Percentiles rank a stretch among this genome's conserved stretches.
phyloP scores from a whole-genome alignment of 23 red algal genomes.

The Porphyridium purpureum region DNA sequence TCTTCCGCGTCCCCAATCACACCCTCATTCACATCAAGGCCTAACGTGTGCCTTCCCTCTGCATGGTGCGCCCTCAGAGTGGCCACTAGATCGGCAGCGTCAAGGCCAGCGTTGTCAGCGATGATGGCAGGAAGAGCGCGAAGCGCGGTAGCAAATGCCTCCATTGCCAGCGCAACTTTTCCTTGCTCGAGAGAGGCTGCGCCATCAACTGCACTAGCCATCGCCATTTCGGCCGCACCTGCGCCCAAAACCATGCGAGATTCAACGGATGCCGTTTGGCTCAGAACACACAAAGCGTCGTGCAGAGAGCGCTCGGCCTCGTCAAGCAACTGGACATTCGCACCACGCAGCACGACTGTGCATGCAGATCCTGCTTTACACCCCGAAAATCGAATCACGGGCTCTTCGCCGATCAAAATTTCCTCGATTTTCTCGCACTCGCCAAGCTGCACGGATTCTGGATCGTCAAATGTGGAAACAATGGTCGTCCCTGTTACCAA shows the following conservation, averaged over 20 bases:
- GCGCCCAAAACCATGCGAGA: constrained; percentile 77
- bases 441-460: constrained; percentile 51
- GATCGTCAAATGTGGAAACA: constrained; percentile 94
- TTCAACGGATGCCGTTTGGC: constrained; percentile 68
- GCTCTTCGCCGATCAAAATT: constrained; percentile 92
- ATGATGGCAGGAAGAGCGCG: constrained; percentile 77
- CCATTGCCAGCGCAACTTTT: constrained; percentile 73
- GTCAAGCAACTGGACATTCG: constrained; percentile 88
- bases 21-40: constrained; percentile 72
- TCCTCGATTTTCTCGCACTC: constrained; percentile 63
- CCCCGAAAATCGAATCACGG: constrained; percentile 75
- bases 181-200: neutral
- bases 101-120: constrained; percentile 83
- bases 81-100: constrained; percentile 69
- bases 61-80: constrained; percentile 75
- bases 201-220: constrained; percentile 94
- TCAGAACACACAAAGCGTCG: constrained; percentile 89
- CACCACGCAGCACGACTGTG: constrained; percentile 83
- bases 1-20: constrained; percentile 47
- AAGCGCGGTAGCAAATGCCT: constrained; percentile 74
- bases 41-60: constrained; percentile 36
- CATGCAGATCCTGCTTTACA: constrained; percentile 71
- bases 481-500: constrained; percentile 88
- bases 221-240: constrained; percentile 72
- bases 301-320: constrained; percentile 93